Evolutionary conservation across 1,284 basidiomycete species (phyloP).

Genomic region (Malassezia vespertilionis): DNA sequence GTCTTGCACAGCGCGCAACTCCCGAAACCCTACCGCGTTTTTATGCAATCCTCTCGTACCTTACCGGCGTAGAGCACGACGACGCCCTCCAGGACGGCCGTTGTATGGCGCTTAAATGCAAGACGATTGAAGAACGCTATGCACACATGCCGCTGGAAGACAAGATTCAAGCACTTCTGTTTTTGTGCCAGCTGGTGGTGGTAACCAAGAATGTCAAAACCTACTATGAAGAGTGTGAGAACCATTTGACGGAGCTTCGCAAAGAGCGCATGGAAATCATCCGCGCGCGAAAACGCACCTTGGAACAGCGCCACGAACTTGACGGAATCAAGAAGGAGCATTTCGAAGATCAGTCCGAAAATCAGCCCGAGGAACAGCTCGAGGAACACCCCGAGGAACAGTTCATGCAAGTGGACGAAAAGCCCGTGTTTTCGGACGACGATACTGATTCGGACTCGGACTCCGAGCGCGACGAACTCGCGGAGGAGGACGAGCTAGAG

Average conservation of each 20-base stretch:
- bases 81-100: constrained; percentile 11
- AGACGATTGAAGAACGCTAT: constrained; percentile 54
- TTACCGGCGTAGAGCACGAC: constrained; percentile 35
- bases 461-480: constrained; percentile 27
- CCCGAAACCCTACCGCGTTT: constrained; percentile 31
- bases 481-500: constrained; percentile 53
- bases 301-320: constrained; percentile 13
- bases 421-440: background rate
- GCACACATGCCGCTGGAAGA: constrained; percentile 62
- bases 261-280: constrained; percentile 94
- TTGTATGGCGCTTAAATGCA: constrained; percentile 35
- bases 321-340: constrained; percentile 6
- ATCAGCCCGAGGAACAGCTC: background rate
- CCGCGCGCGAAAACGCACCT: constrained; percentile 62
- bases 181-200: constrained; percentile 77
- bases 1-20: constrained; percentile 33
- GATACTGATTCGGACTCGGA: constrained; percentile 6
- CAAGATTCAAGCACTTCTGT: constrained; percentile 71
- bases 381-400: background rate
- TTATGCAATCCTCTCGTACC: constrained; percentile 37
- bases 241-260: constrained; percentile 74
- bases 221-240: constrained; percentile 81
- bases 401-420: background rate
- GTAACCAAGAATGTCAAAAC: constrained; percentile 75
- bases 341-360: constrained; percentile 1